Base-by-base conservation (phyloP, 2,329 filamentous ascomycete genomes). In the Pseudopithomyces maydicus region DNA sequence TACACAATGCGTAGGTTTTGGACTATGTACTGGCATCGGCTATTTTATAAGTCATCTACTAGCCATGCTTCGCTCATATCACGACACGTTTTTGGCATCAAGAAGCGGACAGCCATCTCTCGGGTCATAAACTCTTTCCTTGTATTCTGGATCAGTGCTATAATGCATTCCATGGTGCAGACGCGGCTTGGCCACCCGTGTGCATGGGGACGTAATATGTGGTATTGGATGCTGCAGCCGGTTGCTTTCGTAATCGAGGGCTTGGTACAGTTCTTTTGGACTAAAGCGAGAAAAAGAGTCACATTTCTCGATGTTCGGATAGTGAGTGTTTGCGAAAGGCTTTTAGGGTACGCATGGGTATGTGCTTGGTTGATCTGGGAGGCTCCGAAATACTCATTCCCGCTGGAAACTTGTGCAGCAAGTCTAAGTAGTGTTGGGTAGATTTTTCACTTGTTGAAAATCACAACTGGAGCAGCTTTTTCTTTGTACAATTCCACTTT, bases 141-240 rank as follows among this genome's bases (percentile, higher is more conserved):
- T 22, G 56, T 59, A 3, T 59, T 59, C 42, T 17, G 41, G 14
- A 32, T 53, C 6, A 52, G 44, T 39, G 52, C 35, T 10, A 7
- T 54, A 10, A 59, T 59, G 56, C 56, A 59, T 39, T 43, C 48
- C 2, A 26, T 51, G 49, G 53, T 59, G 15, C 41, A 17, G 39
- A 33, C n/a, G 44, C 23, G 49, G n/a, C 39, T 59, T 45, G 56
- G 53, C 3, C 52, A 50, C 19, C 23, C 22, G 7, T 59, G 56
- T 47, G 52, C 52, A 19, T 59, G 56, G 56, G 45, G 49, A 3
- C 45, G 48, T 23, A 54, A 45, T 17, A 53, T 59, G 56, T 20
- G 14, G 53, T 59, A 49, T 22, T 59, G 53, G 56, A n/a, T 49
- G 20, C 42, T 55, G 32, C 56, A 59, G 26, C 56, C 56, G 33